Conservation (phyloP, 306 rosid genomes). For the Astragalus glycyphyllos region DNA sequence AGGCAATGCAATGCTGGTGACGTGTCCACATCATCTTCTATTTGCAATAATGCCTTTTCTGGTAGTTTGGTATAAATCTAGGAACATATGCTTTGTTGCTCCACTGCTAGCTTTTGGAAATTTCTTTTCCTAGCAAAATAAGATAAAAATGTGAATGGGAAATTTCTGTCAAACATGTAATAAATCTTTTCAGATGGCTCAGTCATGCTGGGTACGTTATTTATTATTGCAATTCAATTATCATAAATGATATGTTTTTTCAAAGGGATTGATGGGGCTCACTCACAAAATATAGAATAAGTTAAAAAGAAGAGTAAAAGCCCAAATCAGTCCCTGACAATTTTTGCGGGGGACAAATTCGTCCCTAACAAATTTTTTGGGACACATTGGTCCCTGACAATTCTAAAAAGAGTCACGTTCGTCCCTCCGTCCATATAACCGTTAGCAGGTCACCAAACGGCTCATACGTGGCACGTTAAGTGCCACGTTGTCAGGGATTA, state of each 20-base stretch:
- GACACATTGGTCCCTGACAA: too few relatives aligned
- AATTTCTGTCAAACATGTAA: neutral
- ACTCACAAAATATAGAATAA: neutral
- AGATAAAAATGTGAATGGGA: neutral
- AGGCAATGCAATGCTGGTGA: conserved; percentile 49
- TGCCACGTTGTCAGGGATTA: too few relatives aligned
- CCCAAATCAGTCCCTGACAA: too few relatives aligned
- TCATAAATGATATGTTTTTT: neutral
- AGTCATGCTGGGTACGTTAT: neutral
- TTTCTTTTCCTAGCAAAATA: neutral
- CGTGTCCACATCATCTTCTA: conserved; percentile 40
- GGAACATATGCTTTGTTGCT: conserved; percentile 19
- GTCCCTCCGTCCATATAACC: too few relatives aligned
- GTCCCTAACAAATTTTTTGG: too few relatives aligned
- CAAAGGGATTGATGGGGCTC: neutral
- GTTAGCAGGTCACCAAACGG: too few relatives aligned
- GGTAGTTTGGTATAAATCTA: conserved; percentile 39
- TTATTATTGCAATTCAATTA: neutral
- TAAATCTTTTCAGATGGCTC: neutral
- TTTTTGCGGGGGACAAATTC: too few relatives aligned
- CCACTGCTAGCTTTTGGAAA: conserved; percentile 13
- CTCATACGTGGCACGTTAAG: too few relatives aligned
- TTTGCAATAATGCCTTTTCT: conserved; percentile 42
- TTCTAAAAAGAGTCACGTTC: too few relatives aligned
- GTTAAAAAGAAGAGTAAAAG: too few relatives aligned